phyloP scores from a whole-genome alignment of 2,329 filamentous ascomycete species.

The Coniella vitis region DNA sequence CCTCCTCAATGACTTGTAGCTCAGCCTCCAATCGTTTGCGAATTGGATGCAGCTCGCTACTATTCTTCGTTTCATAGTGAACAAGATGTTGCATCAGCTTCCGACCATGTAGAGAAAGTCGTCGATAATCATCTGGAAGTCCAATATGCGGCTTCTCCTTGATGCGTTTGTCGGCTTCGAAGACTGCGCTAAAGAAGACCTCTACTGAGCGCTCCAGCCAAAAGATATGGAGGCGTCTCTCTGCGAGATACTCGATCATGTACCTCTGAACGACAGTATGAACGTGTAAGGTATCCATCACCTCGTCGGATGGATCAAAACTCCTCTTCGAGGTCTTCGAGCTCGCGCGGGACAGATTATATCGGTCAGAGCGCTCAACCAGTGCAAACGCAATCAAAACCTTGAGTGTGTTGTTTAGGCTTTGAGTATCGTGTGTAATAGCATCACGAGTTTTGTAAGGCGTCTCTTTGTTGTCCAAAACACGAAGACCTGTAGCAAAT shows the following conservation, averaged over 20 bases:
- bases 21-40: conserved; percentile 29
- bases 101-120: conserved; percentile 45
- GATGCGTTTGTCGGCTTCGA: conserved; percentile 37
- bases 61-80: conserved; percentile 28
- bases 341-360: conserved; percentile 32
- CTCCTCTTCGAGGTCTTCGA: conserved; percentile 33
- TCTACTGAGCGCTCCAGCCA: conserved; percentile 43
- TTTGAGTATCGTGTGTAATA: conserved; percentile 25
- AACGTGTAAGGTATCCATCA: conserved; percentile 42
- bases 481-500: conserved; percentile 32
- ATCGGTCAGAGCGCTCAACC: conserved; percentile 42
- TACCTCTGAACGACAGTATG: conserved; percentile 48
- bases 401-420: conserved; percentile 41
- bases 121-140: conserved; percentile 45
- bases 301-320: conserved; percentile 36
- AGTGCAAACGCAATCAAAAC: conserved; percentile 46
- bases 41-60: conserved; percentile 24
- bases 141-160: conserved; percentile 34
- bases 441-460: conserved; percentile 38
- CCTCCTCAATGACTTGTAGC: conserved; percentile 31
- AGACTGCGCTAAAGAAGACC: conserved; percentile 44
- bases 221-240: conserved; percentile 33
- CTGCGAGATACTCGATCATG: conserved; percentile 34
- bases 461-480: conserved; percentile 35
- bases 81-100: conserved; percentile 37